Conservation (phyloP, 208 protist genomes). For the Phytomonas serpens region DNA sequence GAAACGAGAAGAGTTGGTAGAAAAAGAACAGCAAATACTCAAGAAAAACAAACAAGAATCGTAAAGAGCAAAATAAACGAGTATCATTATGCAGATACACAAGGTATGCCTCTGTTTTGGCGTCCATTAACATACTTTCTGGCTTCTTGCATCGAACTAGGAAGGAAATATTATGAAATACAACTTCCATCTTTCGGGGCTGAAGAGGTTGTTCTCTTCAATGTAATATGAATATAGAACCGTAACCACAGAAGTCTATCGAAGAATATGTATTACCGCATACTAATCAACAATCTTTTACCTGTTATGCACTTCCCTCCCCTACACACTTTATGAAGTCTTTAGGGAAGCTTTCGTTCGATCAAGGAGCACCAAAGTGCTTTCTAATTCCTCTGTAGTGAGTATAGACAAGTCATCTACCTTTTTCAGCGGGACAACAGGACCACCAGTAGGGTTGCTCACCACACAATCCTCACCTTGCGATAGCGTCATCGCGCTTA, state of each 20-base stretch:
- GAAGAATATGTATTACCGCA: background rate
- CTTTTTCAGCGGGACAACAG: slow-evolving; percentile 8
- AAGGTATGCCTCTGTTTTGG: background rate
- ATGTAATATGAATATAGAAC: background rate
- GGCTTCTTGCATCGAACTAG: background rate
- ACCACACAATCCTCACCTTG: background rate
- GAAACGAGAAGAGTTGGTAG: background rate
- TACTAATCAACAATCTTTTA: background rate
- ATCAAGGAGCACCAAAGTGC: slow-evolving; percentile 26
- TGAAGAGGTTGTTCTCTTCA: background rate
- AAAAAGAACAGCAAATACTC: background rate
- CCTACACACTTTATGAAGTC: slow-evolving; percentile 10
- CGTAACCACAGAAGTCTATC: background rate
- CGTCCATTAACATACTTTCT: background rate
- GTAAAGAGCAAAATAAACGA: slow-evolving; percentile 1
- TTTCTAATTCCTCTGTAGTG: slow-evolving; percentile 20
- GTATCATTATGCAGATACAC: background rate
- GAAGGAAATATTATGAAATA: background rate
- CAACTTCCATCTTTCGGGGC: background rate
- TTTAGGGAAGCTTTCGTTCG: slow-evolving; percentile 21
- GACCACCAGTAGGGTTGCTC: background rate
- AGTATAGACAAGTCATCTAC: slow-evolving; percentile 15
- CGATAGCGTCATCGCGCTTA: slow-evolving; percentile 28
- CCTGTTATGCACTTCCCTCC: background rate
- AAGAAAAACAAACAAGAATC: slow-evolving; percentile 12